Evolutionary conservation across 106 monocot genomes (phyloP).

Genomic region (Narthecium ossifragum): DNA sequence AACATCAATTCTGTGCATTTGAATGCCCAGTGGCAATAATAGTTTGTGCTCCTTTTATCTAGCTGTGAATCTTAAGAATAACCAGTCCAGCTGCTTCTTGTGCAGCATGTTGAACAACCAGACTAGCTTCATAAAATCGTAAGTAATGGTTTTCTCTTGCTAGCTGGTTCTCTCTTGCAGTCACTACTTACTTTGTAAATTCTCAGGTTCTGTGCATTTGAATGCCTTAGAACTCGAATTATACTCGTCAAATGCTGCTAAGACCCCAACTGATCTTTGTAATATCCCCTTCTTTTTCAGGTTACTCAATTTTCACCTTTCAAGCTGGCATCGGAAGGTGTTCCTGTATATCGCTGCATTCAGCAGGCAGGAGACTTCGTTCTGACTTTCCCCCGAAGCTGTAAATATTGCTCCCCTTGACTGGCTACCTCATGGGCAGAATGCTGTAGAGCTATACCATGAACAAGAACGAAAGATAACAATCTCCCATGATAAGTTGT

Average conservation of each 20-base stretch:
- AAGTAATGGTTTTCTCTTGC: conserved; percentile 15
- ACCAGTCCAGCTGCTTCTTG: no score
- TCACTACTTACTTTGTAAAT: neutral
- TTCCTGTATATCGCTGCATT: conserved; percentile 62
- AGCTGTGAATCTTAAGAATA: no score
- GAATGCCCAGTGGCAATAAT: no score
- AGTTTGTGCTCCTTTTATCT: no score
- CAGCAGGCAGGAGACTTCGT: conserved; percentile 73
- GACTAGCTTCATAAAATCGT: conserved; percentile 65
- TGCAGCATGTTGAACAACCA: conserved; percentile 68
- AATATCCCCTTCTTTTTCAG: conserved; percentile 23
- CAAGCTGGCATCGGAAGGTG: conserved; percentile 56
- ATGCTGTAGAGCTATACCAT: conserved; percentile 74
- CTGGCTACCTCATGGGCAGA: conserved; percentile 87
- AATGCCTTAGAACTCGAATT: neutral
- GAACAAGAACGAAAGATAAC: conserved; percentile 59
- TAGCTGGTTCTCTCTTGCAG: no score
- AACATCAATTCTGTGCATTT: conserved; percentile 13
- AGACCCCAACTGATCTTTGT: no score
- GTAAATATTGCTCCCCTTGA: conserved; percentile 83
- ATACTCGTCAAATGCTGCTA: no score
- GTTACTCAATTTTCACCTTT: conserved; percentile 77
- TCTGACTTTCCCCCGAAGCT: conserved; percentile 77
- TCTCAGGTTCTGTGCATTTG: neutral
- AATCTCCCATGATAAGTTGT: conserved; percentile 77